Base-by-base conservation (phyloP, 2,329 filamentous ascomycete species). In the Trichoderma sp. region DNA sequence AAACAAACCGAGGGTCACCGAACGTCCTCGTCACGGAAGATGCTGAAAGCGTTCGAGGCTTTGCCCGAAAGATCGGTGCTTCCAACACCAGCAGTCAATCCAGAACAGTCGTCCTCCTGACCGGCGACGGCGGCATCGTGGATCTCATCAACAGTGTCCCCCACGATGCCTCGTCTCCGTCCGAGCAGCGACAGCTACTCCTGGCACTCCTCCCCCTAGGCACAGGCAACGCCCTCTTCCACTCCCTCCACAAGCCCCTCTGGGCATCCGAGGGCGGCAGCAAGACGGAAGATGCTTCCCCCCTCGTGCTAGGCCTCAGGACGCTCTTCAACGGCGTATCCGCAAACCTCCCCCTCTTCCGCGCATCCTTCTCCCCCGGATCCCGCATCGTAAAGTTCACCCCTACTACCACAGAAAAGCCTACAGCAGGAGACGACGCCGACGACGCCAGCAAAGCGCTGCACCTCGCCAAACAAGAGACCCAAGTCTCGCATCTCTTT, bases 51-150 rank as follows among this genome's bases (percentile, higher is more conserved):
- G 83, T 97, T 47, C 80, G 81, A 6, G 80, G 90, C 1, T 85
- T 96, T 61, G 85, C 89, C 0, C 71, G 68, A 14, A 75, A 24
- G 5, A n/a, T 60, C n/a, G 24, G 41, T 44, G 21, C 21, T 7
- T 51, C 57, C 10, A 24, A 57, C 5, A 21, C 21, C 80, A 56
- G 9, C n/a, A 41, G 1, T 15, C 74, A n/a, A 10, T 64, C 65
- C n/a, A 63, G 67, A 60, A 88, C 88, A 0, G 82, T 97, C 28
- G 78, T 97, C 34, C 83, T 98, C 14, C 82, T 97, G 5, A 94
- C 90, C 56, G 94, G 94, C 7, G 94, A 98, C 75, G 94, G 94
- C 15, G 94, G 93, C 6, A 77, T 96, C 2, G 84, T 93, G 19
- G 94, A 98, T 71, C 80, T 95, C 1, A 81, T 97, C 66, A 96